Conservation (phyloP, 352 stramenopile genomes). For the Phytopythium aichiense region DNA sequence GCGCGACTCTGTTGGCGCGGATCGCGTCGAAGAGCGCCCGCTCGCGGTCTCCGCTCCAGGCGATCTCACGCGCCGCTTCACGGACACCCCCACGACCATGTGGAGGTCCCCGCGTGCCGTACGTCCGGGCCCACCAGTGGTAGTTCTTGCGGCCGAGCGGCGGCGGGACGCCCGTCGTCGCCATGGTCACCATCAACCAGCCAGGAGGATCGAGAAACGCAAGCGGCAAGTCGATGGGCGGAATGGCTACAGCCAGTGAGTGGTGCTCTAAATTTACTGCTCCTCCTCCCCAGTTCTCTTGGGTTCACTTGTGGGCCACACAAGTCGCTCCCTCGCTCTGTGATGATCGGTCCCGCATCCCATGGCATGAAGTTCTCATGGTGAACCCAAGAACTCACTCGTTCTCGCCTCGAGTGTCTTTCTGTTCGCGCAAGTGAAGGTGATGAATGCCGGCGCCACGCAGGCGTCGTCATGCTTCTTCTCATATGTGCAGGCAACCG, state of each 20-base stretch:
- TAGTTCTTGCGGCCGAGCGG: not conserved
- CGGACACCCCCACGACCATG: not conserved
- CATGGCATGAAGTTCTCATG: too few species aligned
- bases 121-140: slow-evolving; percentile 1
- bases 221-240: not conserved
- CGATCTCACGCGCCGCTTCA: not conserved
- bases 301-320: too few species aligned
- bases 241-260: not conserved
- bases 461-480: not conserved
- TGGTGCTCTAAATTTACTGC: too few species aligned
- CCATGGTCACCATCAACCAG: not conserved
- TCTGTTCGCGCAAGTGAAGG: not conserved
- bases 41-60: not conserved
- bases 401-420: not conserved
- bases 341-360: too few species aligned
- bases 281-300: too few species aligned
- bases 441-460: not conserved
- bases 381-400: too few species aligned
- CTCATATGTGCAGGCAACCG: too few species aligned
- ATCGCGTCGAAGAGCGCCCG: slow-evolving; percentile 28
- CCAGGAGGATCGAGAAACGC: not conserved
- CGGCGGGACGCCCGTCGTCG: not conserved
- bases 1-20: slow-evolving; percentile 25
- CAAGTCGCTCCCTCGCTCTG: too few species aligned
- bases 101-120: not conserved